These are phyloP conservation scores for Fraxinus nigra DNA, from an alignment of 305 asterid genomes.

Conservation along the genomic window DNA sequence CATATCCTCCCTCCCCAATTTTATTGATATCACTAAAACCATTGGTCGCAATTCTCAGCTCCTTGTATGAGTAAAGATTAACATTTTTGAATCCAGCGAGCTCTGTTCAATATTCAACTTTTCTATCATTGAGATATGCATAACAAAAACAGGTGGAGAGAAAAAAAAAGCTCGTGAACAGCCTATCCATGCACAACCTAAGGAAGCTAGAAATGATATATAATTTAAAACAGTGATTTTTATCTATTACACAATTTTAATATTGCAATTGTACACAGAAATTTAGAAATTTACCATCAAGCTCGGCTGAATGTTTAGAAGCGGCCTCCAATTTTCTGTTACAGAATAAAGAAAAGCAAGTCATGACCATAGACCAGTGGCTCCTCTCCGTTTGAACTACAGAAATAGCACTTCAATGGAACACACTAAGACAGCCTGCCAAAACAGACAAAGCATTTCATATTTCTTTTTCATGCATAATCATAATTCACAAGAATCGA, in stretches of 20 bases:
- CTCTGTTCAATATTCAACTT: conserved; percentile 47
- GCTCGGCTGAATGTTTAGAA: conserved; percentile 25
- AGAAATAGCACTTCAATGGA: conserved; percentile 15
- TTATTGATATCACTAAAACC: conserved; percentile 64
- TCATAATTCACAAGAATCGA: not conserved
- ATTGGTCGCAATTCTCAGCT: conserved; percentile 62
- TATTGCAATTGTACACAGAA: not conserved
- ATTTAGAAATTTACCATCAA: conserved; percentile 41
- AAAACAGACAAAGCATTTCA: not conserved
- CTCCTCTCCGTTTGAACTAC: conserved; percentile 13
- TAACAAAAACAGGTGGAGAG: not conserved
- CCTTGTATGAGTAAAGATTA: conserved; percentile 62
- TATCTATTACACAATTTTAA: not conserved
- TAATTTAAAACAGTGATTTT: not conserved
- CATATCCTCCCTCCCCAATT: conserved; percentile 96
- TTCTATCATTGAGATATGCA: conserved; percentile 19
- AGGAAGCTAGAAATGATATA: not conserved
- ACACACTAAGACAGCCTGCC: conserved; percentile 27
- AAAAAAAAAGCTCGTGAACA: not conserved
- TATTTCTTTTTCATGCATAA: not conserved
- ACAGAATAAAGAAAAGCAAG: conserved; percentile 46
- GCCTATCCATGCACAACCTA: not conserved
- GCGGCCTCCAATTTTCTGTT: conserved; percentile 24
- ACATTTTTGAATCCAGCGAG: conserved; percentile 53
- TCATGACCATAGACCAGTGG: conserved; percentile 40